Percentiles rank a stretch among this genome's conserved stretches.
Conservation (phyloP, 2,329 filamentous ascomycete genomes). For the Lasiodiplodia hormozganensis region DNA sequence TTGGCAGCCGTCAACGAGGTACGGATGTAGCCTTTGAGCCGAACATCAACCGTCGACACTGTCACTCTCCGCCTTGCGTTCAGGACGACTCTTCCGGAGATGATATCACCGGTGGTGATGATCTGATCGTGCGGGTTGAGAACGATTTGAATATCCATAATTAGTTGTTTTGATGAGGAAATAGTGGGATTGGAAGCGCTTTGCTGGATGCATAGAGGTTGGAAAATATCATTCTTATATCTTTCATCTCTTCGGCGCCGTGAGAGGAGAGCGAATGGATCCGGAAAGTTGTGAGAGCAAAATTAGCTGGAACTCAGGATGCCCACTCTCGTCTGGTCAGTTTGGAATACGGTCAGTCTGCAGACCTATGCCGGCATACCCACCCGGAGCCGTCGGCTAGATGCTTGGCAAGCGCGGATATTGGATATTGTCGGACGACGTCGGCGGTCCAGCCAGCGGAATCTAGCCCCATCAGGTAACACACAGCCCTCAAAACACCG, state of each 20-base stretch:
- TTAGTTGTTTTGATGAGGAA: not conserved
- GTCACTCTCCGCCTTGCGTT: not conserved
- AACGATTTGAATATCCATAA: conserved; percentile 6
- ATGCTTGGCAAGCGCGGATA: not conserved
- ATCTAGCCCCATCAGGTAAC: not conserved
- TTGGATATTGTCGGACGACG: not conserved
- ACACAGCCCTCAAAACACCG: conserved; percentile 10
- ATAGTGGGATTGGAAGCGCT: not conserved
- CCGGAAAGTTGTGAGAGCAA: not conserved
- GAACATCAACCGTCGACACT: not conserved
- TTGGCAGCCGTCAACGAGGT: not conserved
- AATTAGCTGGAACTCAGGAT: not conserved
- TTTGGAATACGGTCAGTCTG: conserved; percentile 3
- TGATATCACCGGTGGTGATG: conserved; percentile 3
- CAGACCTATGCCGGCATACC: not conserved
- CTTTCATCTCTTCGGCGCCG: not conserved
- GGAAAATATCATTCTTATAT: conserved; percentile 1
- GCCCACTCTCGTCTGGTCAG: conserved; percentile 13
- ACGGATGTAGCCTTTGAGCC: conserved; percentile 7
- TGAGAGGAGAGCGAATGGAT: not conserved
- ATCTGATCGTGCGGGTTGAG: conserved; percentile 11
- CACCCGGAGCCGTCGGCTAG: not conserved
- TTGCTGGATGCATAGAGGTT: not conserved
- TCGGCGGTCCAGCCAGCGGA: not conserved
- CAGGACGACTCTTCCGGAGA: conserved; percentile 5